Evolutionary conservation across 2,329 filamentous ascomycete species (phyloP).

Genomic region (Mollisiaceae sp.): DNA sequence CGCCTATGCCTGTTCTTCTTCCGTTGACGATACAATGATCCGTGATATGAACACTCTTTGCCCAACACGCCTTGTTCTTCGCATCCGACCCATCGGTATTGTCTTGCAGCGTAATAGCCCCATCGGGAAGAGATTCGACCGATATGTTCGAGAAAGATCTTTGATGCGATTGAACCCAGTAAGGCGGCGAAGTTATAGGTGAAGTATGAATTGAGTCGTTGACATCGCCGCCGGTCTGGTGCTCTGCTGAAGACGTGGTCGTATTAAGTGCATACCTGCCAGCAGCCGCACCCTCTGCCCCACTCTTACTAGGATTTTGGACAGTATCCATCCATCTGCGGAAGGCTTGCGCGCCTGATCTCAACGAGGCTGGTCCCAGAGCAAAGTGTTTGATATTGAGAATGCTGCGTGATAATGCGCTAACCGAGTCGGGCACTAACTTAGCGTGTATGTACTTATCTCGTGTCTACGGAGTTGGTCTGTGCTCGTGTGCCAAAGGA

Average conservation of each 20-base stretch:
- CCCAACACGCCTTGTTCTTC: conserved; percentile 66
- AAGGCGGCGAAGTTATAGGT: conserved; percentile 47
- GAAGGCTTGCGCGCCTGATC: conserved; percentile 18
- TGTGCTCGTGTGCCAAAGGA: neutral
- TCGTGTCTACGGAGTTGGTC: neutral
- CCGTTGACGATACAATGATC: conserved; percentile 58
- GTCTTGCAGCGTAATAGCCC: conserved; percentile 65
- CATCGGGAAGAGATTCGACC: conserved; percentile 52
- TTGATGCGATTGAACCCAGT: conserved; percentile 45
- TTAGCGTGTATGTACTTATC: neutral
- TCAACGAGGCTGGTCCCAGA: conserved; percentile 9
- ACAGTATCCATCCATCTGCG: conserved; percentile 41
- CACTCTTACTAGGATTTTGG: conserved; percentile 24
- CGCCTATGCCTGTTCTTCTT: conserved; percentile 56
- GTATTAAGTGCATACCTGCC: conserved; percentile 19
- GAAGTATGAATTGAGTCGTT: conserved; percentile 30
- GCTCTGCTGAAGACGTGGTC: conserved; percentile 18
- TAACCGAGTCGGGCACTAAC: neutral
- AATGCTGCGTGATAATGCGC: conserved; percentile 6
- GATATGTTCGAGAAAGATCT: conserved; percentile 51
- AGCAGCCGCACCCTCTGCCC: conserved; percentile 16
- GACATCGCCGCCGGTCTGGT: conserved; percentile 13
- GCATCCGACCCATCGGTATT: conserved; percentile 56
- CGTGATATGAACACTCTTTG: conserved; percentile 64
- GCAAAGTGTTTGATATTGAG: conserved; percentile 30